These are phyloP conservation scores for Mycena latifolia DNA, from an alignment of 768 basidiomycete species.

Conservation along the genomic window DNA sequence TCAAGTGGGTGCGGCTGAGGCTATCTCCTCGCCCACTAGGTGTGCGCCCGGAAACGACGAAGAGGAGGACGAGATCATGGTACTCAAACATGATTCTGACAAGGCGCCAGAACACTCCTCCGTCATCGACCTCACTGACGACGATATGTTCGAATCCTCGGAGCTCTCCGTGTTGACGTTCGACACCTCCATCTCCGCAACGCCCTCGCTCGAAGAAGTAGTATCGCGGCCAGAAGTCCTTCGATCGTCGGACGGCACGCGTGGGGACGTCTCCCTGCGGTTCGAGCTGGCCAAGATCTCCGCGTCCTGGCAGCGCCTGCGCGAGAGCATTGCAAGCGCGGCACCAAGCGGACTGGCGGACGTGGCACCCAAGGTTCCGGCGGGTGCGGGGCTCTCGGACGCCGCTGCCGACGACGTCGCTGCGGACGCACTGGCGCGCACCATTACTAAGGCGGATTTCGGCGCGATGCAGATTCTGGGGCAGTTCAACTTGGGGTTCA, in stretches of 20 bases:
- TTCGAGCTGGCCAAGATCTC: constrained; percentile 44
- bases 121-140: constrained; percentile 37
- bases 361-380: constrained; percentile 36
- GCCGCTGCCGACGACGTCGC: constrained; percentile 63
- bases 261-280: constrained; percentile 44
- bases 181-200: constrained; percentile 28
- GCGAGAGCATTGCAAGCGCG: background rate
- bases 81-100: constrained; percentile 34
- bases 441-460: constrained; percentile 92
- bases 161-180: constrained; percentile 34
- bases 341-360: background rate
- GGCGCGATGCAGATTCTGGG: constrained; percentile 86
- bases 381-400: constrained; percentile 51
- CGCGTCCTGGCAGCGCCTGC: constrained; percentile 29
- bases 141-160: constrained; percentile 41
- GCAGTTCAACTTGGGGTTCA: constrained; percentile 97
- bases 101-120: constrained; percentile 29
- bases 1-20: background rate
- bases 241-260: constrained; percentile 41
- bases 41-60: constrained; percentile 15
- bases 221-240: constrained; percentile 56
- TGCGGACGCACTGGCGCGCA: constrained; percentile 80
- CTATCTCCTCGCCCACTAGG: background rate
- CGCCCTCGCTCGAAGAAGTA: constrained; percentile 33
- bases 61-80: constrained; percentile 35